Conservation (phyloP, 106 monocot genomes). For the Posidonia australis region DNA sequence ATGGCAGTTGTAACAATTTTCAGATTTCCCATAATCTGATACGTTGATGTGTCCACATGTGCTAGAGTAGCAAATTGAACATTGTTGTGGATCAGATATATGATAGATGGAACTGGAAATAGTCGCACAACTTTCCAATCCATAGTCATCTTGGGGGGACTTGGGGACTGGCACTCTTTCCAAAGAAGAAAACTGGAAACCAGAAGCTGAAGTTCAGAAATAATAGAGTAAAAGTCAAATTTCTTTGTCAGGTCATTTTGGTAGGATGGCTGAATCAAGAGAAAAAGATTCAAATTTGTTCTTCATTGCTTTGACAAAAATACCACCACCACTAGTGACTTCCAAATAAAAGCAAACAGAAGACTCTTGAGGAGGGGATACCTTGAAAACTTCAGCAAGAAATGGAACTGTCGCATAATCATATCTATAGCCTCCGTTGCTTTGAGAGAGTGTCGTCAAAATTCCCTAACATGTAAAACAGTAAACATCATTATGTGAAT, state of each 20-base stretch:
- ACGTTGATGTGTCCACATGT: slow-evolving; percentile 89
- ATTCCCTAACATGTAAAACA: slow-evolving; percentile 53
- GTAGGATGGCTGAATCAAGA: too few relatives aligned
- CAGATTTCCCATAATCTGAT: slow-evolving; percentile 96
- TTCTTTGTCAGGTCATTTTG: neutral
- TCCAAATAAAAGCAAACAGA: neutral
- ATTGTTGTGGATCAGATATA: slow-evolving; percentile 96
- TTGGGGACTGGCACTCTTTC: slow-evolving; percentile 51
- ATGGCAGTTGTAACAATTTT: slow-evolving; percentile 96
- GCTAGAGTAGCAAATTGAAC: slow-evolving; percentile 85
- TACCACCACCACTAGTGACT: too few relatives aligned
- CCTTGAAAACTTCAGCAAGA: slow-evolving; percentile 92
- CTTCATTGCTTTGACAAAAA: too few relatives aligned
- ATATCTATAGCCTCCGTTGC: slow-evolving; percentile 78
- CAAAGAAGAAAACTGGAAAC: slow-evolving; percentile 81
- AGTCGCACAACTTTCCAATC: slow-evolving; percentile 75
- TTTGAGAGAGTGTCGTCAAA: slow-evolving; percentile 87
- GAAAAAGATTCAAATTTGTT: too few relatives aligned
- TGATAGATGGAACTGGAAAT: slow-evolving; percentile 78
- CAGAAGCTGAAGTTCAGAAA: slow-evolving; percentile 44
- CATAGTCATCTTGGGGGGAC: slow-evolving; percentile 71
- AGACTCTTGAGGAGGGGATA: slow-evolving; percentile 6
- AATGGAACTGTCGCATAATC: slow-evolving; percentile 92
- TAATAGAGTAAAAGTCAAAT: slow-evolving; percentile 1
- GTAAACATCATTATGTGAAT: neutral